Conservation (phyloP, 441 rosid species). For the Euphorbia celastroides region DNA sequence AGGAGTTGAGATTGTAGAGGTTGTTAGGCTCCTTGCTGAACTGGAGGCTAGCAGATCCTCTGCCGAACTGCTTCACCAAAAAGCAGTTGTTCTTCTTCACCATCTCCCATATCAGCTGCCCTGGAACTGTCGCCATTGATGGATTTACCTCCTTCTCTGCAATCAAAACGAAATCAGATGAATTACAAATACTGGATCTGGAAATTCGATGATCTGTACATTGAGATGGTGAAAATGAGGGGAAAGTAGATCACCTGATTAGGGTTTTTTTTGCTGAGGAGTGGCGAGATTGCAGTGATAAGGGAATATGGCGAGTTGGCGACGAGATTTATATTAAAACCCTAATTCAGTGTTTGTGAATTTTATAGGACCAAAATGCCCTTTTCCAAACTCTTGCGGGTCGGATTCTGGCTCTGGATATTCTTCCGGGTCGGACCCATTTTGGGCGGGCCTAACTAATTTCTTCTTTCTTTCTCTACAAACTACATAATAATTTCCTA, state of each 20-base stretch:
- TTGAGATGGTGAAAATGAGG: neutral
- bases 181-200: neutral
- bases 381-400: no score
- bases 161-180: slow-evolving; percentile 17
- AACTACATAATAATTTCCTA: no score
- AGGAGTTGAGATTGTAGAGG: slow-evolving; percentile 51
- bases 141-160: slow-evolving; percentile 20
- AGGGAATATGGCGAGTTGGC: neutral
- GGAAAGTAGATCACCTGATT: neutral
- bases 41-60: slow-evolving; percentile 38
- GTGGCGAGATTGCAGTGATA: slow-evolving; percentile 7
- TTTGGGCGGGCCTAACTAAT: no score
- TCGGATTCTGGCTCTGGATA: no score
- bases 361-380: slow-evolving; percentile 6
- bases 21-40: slow-evolving; percentile 57
- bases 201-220: neutral
- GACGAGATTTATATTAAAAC: slow-evolving; percentile 18
- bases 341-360: slow-evolving; percentile 5
- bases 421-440: no score
- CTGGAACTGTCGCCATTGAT: slow-evolving; percentile 50
- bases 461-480: no score
- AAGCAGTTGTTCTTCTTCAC: slow-evolving; percentile 50
- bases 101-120: slow-evolving; percentile 53
- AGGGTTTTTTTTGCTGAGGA: slow-evolving; percentile 10
- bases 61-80: slow-evolving; percentile 51